These are phyloP conservation scores for Sclerotinia nivalis DNA, from an alignment of 2,329 filamentous ascomycete species.

Conservation along the genomic window DNA sequence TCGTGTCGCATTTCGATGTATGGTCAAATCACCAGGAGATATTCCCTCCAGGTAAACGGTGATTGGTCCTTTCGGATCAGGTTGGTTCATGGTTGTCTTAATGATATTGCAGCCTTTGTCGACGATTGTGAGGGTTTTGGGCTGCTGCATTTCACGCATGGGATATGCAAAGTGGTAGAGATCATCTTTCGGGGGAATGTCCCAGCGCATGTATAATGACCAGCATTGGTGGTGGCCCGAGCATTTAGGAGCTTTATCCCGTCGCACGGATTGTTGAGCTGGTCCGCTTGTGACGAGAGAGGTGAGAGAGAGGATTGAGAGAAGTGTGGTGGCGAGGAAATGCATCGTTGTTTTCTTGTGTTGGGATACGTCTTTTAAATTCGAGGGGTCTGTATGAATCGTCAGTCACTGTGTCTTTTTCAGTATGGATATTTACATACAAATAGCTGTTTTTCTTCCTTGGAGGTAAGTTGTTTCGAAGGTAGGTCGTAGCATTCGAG, in stretches of 20 bases:
- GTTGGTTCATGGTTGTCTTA: neutral
- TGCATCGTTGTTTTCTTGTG: neutral
- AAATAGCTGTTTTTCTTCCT: neutral
- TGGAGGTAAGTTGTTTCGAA: neutral
- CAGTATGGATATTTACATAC: neutral
- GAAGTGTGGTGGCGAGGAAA: neutral
- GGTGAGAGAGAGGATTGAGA: too few relatives aligned
- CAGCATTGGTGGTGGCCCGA: neutral
- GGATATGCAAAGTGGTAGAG: accelerated
- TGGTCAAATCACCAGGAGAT: neutral
- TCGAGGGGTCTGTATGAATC: neutral
- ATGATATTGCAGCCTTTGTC: neutral
- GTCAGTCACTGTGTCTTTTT: neutral
- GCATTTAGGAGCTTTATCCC: neutral
- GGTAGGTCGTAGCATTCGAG: too few relatives aligned
- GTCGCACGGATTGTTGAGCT: neutral
- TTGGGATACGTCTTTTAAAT: neutral
- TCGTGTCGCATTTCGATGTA: neutral
- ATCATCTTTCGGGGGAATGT: neutral
- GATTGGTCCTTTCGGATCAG: neutral
- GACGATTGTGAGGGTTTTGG: neutral
- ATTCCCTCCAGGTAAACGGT: neutral
- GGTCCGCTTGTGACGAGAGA: neutral
- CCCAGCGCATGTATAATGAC: neutral
- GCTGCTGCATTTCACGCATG: neutral